phyloP scores from a whole-genome alignment of 1,284 basidiomycete genomes.

The Rhodotorula sp. region DNA sequence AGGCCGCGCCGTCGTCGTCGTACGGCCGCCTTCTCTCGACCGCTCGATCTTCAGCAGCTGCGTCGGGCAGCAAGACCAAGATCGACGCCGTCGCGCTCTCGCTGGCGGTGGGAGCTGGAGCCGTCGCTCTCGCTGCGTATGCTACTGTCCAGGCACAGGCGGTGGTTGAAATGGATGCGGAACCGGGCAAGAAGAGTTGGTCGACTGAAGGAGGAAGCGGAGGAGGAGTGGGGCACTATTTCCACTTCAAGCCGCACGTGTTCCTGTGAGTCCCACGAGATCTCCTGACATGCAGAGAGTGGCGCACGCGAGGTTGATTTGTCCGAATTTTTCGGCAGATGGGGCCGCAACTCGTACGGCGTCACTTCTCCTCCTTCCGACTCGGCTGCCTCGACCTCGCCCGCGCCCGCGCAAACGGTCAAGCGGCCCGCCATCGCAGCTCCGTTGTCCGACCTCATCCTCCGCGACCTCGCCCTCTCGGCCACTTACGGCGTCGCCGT shows the following conservation, averaged over 20 bases:
- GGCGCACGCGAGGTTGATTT: background rate
- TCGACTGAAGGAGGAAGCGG: background rate
- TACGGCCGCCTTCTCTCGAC: background rate
- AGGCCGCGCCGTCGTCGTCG: background rate
- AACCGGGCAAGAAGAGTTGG: slow-evolving; percentile 8
- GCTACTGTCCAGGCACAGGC: background rate
- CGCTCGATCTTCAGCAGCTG: background rate
- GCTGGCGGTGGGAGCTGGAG: background rate
- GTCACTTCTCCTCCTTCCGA: slow-evolving; percentile 17
- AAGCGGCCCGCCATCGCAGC: slow-evolving; percentile 35
- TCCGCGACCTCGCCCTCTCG: slow-evolving; percentile 73
- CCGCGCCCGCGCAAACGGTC: slow-evolving; percentile 22
- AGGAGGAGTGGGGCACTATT: background rate
- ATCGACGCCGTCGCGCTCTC: background rate
- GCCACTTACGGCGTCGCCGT: slow-evolving; percentile 67
- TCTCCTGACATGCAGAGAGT: too few species aligned
- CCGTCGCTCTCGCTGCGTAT: background rate
- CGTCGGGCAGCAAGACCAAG: background rate
- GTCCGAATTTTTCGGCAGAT: background rate
- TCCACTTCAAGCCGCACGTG: slow-evolving; percentile 5
- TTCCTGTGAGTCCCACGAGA: slow-evolving; percentile 4
- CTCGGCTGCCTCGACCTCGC: slow-evolving; percentile 16
- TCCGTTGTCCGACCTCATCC: slow-evolving; percentile 51
- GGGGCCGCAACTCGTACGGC: slow-evolving; percentile 37
- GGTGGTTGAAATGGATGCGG: slow-evolving; percentile 2